Conservation (phyloP, 805 yeast species). For the Candida insectalens region DNA sequence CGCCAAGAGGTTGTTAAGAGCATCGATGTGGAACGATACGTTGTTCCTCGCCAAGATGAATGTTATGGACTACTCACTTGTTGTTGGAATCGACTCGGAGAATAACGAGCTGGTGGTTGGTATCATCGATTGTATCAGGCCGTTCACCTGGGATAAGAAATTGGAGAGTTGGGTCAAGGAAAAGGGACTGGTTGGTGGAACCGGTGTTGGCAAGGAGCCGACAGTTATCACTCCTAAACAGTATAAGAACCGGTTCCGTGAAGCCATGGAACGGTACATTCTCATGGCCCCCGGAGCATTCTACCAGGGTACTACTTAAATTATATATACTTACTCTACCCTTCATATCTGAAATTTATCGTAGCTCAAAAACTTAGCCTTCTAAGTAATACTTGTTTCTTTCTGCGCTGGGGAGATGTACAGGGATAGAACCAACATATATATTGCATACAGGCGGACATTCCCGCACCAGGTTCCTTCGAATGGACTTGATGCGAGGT, state of each 20-base stretch:
- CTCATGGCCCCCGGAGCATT: constrained; percentile 77
- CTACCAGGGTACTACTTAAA: constrained; percentile 20
- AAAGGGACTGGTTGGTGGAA: constrained; percentile 70
- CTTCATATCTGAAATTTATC: no score
- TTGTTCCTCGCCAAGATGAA: constrained; percentile 91
- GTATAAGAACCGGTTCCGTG: constrained; percentile 87
- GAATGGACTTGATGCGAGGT: constrained; percentile 14
- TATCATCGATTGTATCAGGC: constrained; percentile 85
- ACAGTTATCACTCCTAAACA: constrained; percentile 97
- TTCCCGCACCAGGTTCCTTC: constrained; percentile 53
- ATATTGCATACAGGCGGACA: constrained; percentile 80
- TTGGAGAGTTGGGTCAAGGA: constrained; percentile 99
- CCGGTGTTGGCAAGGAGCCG: constrained; percentile 84
- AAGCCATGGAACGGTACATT: constrained; percentile 95
- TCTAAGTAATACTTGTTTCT: no score
- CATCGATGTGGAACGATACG: constrained; percentile 93
- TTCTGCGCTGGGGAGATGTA: constrained; percentile 45
- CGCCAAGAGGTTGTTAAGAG: constrained; percentile 74
- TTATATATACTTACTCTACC: constrained; percentile 2
- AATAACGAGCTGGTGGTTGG: constrained; percentile 77
- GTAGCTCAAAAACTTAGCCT: no score
- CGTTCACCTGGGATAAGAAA: constrained; percentile 98
- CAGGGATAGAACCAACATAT: constrained; percentile 91
- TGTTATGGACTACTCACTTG: constrained; percentile 96
- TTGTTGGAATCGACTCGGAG: constrained; percentile 77